Conservation (phyloP, 1,284 basidiomycete genomes). For the Erythrobasidium hasegawianum region DNA sequence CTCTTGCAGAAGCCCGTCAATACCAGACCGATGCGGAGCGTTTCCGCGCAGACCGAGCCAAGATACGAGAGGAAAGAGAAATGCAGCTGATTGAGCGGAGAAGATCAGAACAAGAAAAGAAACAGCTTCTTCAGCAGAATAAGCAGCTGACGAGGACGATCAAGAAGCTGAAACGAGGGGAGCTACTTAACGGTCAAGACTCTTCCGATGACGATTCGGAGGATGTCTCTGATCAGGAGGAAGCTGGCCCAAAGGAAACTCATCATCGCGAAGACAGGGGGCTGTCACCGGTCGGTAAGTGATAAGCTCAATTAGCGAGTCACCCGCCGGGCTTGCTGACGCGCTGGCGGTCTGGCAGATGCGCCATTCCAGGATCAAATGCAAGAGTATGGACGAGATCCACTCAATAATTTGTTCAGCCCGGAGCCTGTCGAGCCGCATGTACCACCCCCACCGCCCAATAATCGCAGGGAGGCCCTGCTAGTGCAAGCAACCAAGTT, state of each 20-base stretch:
- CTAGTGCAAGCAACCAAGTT: not conserved
- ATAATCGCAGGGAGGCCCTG: not conserved
- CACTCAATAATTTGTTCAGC: not conserved
- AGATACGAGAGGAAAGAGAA: not conserved
- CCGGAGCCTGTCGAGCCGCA: not conserved
- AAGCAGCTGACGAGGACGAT: conserved; percentile 2
- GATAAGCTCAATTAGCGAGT: not conserved
- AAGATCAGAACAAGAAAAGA: conserved; percentile 8
- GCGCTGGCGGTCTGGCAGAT: not conserved
- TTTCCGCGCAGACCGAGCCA: not conserved
- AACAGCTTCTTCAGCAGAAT: conserved; percentile 4
- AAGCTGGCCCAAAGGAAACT: not conserved
- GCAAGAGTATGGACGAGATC: not conserved
- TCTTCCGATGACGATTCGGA: not conserved
- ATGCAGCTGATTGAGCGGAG: not conserved
- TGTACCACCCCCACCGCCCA: not conserved
- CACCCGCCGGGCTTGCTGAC: not conserved
- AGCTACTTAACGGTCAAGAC: not conserved
- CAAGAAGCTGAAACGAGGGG: conserved; percentile 5
- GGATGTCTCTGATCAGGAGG: not conserved
- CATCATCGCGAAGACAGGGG: not conserved
- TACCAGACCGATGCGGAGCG: not conserved
- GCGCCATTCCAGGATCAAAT: not conserved
- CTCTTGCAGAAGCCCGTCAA: not conserved
- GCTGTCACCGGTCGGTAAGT: not conserved